phyloP scores from a whole-genome alignment of 768 basidiomycete genomes.

The Trametes villosa region DNA sequence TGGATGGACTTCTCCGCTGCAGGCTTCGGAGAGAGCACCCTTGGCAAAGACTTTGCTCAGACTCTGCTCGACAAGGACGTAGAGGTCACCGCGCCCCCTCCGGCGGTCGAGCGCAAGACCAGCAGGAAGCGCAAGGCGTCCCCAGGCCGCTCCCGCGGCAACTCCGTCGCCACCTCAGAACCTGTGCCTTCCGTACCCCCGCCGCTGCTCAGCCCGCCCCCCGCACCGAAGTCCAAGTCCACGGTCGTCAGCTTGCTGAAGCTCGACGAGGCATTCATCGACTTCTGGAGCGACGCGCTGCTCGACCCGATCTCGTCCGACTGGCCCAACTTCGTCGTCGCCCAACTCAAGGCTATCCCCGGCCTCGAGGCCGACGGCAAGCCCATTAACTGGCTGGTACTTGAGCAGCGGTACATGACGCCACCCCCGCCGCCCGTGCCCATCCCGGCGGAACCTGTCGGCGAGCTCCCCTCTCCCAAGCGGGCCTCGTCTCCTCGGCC shows the following conservation, averaged over 20 bases:
- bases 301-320: slow-evolving; percentile 64
- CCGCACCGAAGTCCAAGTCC: slow-evolving; percentile 36
- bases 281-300: slow-evolving; percentile 80
- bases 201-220: neutral
- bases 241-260: slow-evolving; percentile 53
- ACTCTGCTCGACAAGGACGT: slow-evolving; percentile 64
- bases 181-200: slow-evolving; percentile 11
- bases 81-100: slow-evolving; percentile 53
- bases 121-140: slow-evolving; percentile 40
- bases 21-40: slow-evolving; percentile 55
- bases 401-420: slow-evolving; percentile 62
- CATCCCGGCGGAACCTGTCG: slow-evolving; percentile 29
- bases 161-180: slow-evolving; percentile 31
- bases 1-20: slow-evolving; percentile 72
- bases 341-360: slow-evolving; percentile 58
- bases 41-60: slow-evolving; percentile 52
- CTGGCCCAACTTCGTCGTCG: slow-evolving; percentile 75
- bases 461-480: slow-evolving; percentile 21
- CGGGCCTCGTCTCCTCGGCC: slow-evolving; percentile 37
- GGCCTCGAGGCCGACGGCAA: slow-evolving; percentile 38
- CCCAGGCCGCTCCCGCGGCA: slow-evolving; percentile 24
- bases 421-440: slow-evolving; percentile 39
- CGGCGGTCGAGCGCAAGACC: slow-evolving; percentile 35
- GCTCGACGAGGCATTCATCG: slow-evolving; percentile 81
- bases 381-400: slow-evolving; percentile 63